These are phyloP conservation scores for Glycine latifolia DNA, from an alignment of 306 rosid genomes.

Conservation along the genomic window DNA sequence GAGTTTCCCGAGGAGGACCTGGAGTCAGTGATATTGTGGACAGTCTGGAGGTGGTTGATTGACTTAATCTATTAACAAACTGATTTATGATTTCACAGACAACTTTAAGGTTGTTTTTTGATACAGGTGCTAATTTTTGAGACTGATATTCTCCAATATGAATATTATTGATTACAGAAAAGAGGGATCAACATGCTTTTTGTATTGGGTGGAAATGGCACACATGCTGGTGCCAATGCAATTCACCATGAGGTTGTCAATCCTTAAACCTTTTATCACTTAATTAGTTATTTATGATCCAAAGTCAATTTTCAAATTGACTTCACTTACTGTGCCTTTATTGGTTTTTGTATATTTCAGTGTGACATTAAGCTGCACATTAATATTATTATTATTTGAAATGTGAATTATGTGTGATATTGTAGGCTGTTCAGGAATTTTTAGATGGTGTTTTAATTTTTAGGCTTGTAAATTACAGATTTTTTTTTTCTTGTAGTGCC, in stretches of 20 bases:
- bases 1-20: constrained; percentile 98
- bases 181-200: constrained; percentile 97
- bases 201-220: constrained; percentile 98
- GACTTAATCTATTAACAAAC: constrained; percentile 32
- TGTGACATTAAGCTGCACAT: not conserved
- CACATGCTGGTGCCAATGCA: constrained; percentile 98
- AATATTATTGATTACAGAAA: constrained; percentile 63
- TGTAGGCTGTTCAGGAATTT: not conserved
- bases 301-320: not conserved
- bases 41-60: constrained; percentile 70
- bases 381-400: constrained; percentile 3
- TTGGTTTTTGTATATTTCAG: constrained; percentile 17
- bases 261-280: constrained; percentile 30
- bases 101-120: constrained; percentile 6
- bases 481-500: constrained; percentile 62
- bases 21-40: constrained; percentile 78
- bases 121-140: not conserved
- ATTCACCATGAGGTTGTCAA: constrained; percentile 85
- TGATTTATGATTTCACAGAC: constrained; percentile 32
- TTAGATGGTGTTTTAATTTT: no score
- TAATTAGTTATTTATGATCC: no score
- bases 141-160: constrained; percentile 18
- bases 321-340: not conserved
- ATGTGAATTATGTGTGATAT: no score
- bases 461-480: no score